Evolutionary conservation across 495 filamentous ascomycete genomes (phyloP).

Genomic region (Penicillium daleae): DNA sequence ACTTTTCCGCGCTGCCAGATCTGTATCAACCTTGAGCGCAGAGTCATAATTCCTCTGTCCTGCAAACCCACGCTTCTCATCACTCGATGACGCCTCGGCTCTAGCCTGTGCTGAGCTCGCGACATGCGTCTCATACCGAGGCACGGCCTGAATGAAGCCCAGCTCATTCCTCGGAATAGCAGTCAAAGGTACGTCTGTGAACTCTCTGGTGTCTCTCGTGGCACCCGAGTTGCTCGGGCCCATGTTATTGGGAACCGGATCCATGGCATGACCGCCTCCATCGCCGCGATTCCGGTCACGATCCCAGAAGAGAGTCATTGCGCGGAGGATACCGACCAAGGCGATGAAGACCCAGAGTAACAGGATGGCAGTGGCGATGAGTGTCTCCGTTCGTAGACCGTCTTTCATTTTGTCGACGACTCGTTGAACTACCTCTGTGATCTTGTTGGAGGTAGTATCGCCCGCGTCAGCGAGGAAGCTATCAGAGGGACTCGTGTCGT

Average conservation of each 20-base stretch:
- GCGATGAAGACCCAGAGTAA: slow-evolving; percentile 75
- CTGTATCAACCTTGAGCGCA: slow-evolving; percentile 32
- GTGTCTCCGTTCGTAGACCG: slow-evolving; percentile 70
- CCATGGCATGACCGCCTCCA: slow-evolving; percentile 46
- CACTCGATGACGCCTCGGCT: slow-evolving; percentile 24
- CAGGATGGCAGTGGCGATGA: slow-evolving; percentile 73
- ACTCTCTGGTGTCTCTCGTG: slow-evolving; percentile 24
- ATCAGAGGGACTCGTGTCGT: slow-evolving; percentile 51
- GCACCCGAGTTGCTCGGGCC: background rate
- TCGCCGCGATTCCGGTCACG: slow-evolving; percentile 50
- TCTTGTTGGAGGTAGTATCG: slow-evolving; percentile 71
- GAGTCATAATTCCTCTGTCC: slow-evolving; percentile 39
- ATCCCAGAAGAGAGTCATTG: slow-evolving; percentile 53
- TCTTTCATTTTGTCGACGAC: slow-evolving; percentile 65
- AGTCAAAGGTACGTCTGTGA: slow-evolving; percentile 40
- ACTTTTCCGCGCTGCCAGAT: slow-evolving; percentile 35
- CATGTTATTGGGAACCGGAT: slow-evolving; percentile 14
- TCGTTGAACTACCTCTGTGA: slow-evolving; percentile 71
- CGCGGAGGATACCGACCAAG: slow-evolving; percentile 71
- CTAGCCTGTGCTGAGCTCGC: slow-evolving; percentile 12
- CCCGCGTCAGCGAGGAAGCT: slow-evolving; percentile 77
- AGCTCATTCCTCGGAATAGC: slow-evolving; percentile 27
- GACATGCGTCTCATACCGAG: slow-evolving; percentile 31
- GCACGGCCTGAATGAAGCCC: slow-evolving; percentile 23
- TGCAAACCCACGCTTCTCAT: slow-evolving; percentile 53